Conservation (phyloP, 768 basidiomycete genomes). For the Boletellus sp. region DNA sequence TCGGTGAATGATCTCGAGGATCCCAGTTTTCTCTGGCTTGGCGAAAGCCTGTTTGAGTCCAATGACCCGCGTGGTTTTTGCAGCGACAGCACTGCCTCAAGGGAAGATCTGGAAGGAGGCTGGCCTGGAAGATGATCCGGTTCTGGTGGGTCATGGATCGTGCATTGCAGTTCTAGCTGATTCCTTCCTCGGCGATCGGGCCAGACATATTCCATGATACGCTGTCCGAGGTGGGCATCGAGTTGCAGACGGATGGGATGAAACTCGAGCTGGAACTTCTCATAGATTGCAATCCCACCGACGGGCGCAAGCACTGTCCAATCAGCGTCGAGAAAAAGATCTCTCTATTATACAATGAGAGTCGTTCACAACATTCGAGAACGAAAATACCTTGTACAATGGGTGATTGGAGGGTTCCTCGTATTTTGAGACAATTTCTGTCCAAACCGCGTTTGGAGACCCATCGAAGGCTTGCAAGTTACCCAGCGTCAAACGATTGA, state of each 20-base stretch:
- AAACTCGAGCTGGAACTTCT: slow-evolving; percentile 73
- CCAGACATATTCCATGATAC: slow-evolving; percentile 89
- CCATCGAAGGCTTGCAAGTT: slow-evolving; percentile 86
- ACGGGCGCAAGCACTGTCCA: slow-evolving; percentile 89
- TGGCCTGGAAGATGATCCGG: slow-evolving; percentile 18
- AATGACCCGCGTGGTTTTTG: slow-evolving; percentile 30
- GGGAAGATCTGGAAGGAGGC: slow-evolving; percentile 39
- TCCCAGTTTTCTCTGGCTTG: slow-evolving; percentile 49
- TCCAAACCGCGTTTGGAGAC: slow-evolving; percentile 74
- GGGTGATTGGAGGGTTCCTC: slow-evolving; percentile 68
- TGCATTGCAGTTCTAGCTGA: neutral
- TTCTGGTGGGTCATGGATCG: slow-evolving; percentile 9
- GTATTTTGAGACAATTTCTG: slow-evolving; percentile 82
- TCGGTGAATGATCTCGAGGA: slow-evolving; percentile 71
- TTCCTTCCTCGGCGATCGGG: slow-evolving; percentile 49
- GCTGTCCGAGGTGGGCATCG: slow-evolving; percentile 74
- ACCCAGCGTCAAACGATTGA: slow-evolving; percentile 68
- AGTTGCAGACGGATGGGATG: slow-evolving; percentile 87
- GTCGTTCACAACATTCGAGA: neutral
- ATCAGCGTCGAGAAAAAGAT: slow-evolving; percentile 69
- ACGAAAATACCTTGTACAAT: slow-evolving; percentile 54
- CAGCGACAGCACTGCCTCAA: slow-evolving; percentile 47
- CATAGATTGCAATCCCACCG: slow-evolving; percentile 88
- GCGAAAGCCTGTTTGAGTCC: slow-evolving; percentile 34
- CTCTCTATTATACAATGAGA: slow-evolving; percentile 41